These are phyloP conservation scores for Kluyveromyces marxianus DNA, from an alignment of 1,139 yeast genomes.

Conservation along the genomic window DNA sequence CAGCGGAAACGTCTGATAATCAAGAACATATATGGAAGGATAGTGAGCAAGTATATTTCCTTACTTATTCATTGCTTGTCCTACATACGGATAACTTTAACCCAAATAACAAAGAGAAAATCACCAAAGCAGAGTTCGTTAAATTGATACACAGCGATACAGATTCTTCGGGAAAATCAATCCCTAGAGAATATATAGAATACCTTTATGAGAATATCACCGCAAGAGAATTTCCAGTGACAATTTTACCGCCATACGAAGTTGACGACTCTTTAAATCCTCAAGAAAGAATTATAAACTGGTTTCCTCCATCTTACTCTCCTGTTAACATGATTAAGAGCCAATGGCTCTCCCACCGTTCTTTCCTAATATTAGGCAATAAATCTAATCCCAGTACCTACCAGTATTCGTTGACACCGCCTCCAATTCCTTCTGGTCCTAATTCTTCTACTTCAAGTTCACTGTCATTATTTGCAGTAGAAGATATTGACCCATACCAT, in stretches of 20 bases:
- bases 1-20: neutral
- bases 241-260: constrained; percentile 12
- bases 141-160: constrained; percentile 34
- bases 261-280: constrained; percentile 5
- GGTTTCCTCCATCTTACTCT: constrained; percentile 1
- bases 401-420: constrained; percentile 1
- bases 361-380: constrained; percentile 2
- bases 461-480: constrained; percentile 14
- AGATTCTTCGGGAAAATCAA: constrained; percentile 30
- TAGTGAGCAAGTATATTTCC: constrained; percentile 46
- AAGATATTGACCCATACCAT: constrained; percentile 24
- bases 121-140: constrained; percentile 55
- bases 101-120: constrained; percentile 52
- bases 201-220: constrained; percentile 61
- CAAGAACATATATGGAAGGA: constrained; percentile 26
- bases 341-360: constrained; percentile 6
- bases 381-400: neutral
- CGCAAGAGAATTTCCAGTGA: constrained; percentile 42
- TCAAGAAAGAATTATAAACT: constrained; percentile 4
- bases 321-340: constrained; percentile 5
- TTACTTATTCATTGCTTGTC: constrained; percentile 55
- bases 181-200: constrained; percentile 36
- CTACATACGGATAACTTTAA: constrained; percentile 66
- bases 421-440: neutral
- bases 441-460: constrained; percentile 13